Percentiles rank a stretch among this genome's conserved stretches.
These are phyloP conservation scores for Aspergillus sp. DNA, from an alignment of 2,329 filamentous ascomycete species.

Conservation along the genomic window DNA sequence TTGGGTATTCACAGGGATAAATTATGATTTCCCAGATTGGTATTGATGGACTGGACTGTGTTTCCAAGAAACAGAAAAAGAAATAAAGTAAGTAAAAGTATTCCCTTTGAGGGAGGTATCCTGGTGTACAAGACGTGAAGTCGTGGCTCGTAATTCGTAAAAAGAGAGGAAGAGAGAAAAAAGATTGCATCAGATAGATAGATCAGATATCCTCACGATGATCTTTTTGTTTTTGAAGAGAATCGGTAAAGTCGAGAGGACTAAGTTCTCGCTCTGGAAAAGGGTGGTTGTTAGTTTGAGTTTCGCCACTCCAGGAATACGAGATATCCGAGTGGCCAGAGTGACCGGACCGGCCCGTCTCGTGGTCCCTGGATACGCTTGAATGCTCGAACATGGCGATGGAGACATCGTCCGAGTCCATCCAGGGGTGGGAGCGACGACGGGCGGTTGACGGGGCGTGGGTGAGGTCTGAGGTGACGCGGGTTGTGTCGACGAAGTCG, in stretches of 20 bases:
- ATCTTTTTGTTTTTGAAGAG: slow-evolving; percentile 3
- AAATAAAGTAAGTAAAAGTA: no score
- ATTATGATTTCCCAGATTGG: no score
- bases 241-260: slow-evolving; percentile 19
- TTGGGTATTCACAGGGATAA: no score
- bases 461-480: slow-evolving; percentile 38
- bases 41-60: no score
- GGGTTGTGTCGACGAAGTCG: slow-evolving; percentile 42
- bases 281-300: slow-evolving; percentile 7
- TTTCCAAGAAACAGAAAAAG: no score
- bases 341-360: slow-evolving; percentile 17
- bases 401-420: slow-evolving; percentile 32
- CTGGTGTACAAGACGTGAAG: slow-evolving; percentile 1
- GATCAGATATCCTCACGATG: no score
- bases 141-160: slow-evolving; percentile 10
- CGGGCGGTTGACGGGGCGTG: slow-evolving; percentile 23
- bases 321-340: slow-evolving; percentile 23
- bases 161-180: background rate
- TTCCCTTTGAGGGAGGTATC: no score
- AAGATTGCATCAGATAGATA: background rate
- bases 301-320: slow-evolving; percentile 14
- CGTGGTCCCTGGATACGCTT: slow-evolving; percentile 10
- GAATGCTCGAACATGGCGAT: slow-evolving; percentile 36
- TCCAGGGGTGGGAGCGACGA: slow-evolving; percentile 23
- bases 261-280: slow-evolving; percentile 7